Evolutionary conservation across 352 stramenopile genomes (phyloP), one percentile per base, ranked within the genome.

Genomic region (Globisporangium orthogonon): DNA sequence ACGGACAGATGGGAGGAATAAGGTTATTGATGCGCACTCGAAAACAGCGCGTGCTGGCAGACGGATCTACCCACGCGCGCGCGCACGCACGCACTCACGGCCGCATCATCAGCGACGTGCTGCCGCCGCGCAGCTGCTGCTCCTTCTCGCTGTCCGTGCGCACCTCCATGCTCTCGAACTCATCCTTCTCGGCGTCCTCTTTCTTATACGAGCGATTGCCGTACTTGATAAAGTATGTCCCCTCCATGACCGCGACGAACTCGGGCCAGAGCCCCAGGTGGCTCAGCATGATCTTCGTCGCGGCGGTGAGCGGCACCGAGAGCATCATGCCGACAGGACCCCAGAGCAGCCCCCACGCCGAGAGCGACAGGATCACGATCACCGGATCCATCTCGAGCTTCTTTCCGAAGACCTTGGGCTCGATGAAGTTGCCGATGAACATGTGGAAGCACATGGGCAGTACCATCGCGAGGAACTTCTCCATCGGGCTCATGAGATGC

Each of bases 261-360:
- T 95, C 83, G 17, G 85, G 85, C 83, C 83, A 95, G 23, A 95
- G 70, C 48, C 87, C 87, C 9, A 95, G 63, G 49, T 95, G 83
- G 31, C 79, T 91, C 43, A 92, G 71, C 81, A 91, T 95, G 62
- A 95, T 95, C 66, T 95, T 95, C 23, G 83, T 76, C 10, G 83
- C 80, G 2, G 85, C 85, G 13, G 85, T 95, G 13, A 95, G 76
- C 28, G 85, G 85, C 17, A 95, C 85, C 6, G 83, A 93, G 33
- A 95, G 74, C 85, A 95, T 95, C 85, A 95, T 95, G 52, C 85
- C 85, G 23, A 95, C 85, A 40, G 93, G 77, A 28, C 85, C 83
- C 85, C 85, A 95, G 5, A 95, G 64, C 51, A 95, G 58, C 1
- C 85, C 85, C 85, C 85, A 95, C 9, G 83, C 85, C n/a, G 85